Base-by-base conservation (phyloP, 768 basidiomycete genomes). In the Tulasnella sp. region DNA sequence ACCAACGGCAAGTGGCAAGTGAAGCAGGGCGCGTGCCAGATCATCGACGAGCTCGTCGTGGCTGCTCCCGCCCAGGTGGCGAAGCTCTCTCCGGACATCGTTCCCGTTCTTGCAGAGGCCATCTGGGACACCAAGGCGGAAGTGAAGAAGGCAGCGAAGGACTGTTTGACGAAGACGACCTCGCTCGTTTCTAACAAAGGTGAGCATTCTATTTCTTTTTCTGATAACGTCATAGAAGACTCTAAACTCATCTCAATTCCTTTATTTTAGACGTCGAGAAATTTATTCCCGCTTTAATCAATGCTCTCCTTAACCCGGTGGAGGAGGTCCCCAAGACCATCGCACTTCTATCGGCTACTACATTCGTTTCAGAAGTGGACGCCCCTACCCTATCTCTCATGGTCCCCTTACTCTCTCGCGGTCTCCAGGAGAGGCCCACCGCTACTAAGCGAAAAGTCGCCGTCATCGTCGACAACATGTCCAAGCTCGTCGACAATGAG, bases 101-200 rank as follows among this genome's bases (percentile, higher is more conserved):
- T 97, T 64, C 92, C 93, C 62, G 78, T 97, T 67, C 89, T 98
- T 67, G 73, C 93, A 34, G 93, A 92, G 69, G 91, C 87, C 60
- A 94, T 98, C 67, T 98, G 94, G 94, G 93, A 96, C 73, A 94
- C 92, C 73, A 97, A 97, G 76, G 83, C 92, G 49, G 92, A 96
- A 64, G 94, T 97, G 72, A 97, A 98, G 85, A 96, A 97, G 79
- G 88, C 90, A 41, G 92, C 94, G 62, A 90, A 91, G 70, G 85
- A 88, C 71, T 85, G 92, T 63, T 83, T 97, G 69, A 89, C 89
- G 67, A 93, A 92, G 78, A 85, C 92, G 64, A 91, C 88, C 67
- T 90, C 90, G 68, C 77, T 97, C 65, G 81, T 96, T 65, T 92
- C 92, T 66, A 97, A 97, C 85, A 97, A 96, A 84, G 93, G 94